Conservation (phyloP, 257 asterid genomes). For the Anisodus acutangulus region DNA sequence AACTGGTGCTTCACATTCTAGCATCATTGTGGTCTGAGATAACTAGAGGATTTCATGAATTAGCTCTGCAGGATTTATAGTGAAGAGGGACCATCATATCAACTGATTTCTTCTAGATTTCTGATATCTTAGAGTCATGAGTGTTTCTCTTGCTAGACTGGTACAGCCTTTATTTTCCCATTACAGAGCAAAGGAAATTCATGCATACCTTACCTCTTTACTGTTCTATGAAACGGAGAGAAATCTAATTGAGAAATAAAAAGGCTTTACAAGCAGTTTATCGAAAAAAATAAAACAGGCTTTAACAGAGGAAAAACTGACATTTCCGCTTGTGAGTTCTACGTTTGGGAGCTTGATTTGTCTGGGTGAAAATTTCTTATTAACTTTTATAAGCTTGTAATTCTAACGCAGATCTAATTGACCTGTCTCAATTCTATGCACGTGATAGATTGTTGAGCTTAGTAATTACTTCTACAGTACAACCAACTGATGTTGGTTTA, state of each 20-base stretch:
- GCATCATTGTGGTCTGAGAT: conserved; percentile 21
- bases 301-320: conserved; percentile 4
- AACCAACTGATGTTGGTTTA: conserved; percentile 33
- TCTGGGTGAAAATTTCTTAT: not conserved
- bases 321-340: not conserved
- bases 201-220: conserved; percentile 24
- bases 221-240: not conserved
- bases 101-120: not conserved
- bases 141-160: conserved; percentile 8
- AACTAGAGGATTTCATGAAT: conserved; percentile 22
- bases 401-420: conserved; percentile 13
- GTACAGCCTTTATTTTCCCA: conserved; percentile 5
- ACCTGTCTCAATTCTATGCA: not conserved
- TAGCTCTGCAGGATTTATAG: conserved; percentile 15
- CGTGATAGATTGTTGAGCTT: conserved; percentile 20
- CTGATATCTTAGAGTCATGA: not conserved
- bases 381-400: not conserved
- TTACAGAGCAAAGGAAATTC: conserved; percentile 8
- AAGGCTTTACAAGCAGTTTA: not conserved
- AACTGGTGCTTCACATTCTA: conserved; percentile 4
- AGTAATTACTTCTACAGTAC: conserved; percentile 16
- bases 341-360: not conserved
- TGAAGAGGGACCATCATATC: conserved; percentile 10
- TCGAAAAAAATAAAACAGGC: not conserved
- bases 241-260: conserved; percentile 17